Conservation (phyloP, 768 basidiomycete species). For the Botryobasidium botryosum region DNA sequence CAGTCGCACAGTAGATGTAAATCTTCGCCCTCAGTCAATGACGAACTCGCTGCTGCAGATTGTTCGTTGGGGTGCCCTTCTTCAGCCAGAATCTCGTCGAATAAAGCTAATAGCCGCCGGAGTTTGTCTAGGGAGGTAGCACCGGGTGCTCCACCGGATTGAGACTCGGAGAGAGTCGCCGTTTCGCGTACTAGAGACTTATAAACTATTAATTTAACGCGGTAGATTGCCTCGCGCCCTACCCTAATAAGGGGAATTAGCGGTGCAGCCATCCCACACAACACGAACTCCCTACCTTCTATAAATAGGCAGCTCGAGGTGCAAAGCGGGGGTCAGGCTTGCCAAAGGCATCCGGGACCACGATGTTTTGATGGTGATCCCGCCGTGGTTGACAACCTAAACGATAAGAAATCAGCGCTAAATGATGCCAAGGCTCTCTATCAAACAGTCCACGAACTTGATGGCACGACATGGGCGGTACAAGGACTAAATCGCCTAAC, state of each 20-base stretch:
- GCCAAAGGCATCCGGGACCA: slow-evolving; percentile 73
- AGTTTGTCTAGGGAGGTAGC: slow-evolving; percentile 12
- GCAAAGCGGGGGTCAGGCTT: slow-evolving; percentile 41
- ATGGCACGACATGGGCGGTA: slow-evolving; percentile 67
- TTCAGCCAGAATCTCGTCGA: slow-evolving; percentile 34
- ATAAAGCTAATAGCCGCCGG: slow-evolving; percentile 27
- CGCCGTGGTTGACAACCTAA: slow-evolving; percentile 42
- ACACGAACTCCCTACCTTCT: slow-evolving; percentile 33
- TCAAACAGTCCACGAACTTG: slow-evolving; percentile 39
- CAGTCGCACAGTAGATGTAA: slow-evolving; percentile 77
- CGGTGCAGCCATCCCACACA: neutral
- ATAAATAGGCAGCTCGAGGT: slow-evolving; percentile 65
- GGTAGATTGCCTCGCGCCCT: slow-evolving; percentile 65
- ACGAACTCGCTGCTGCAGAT: too few relatives aligned
- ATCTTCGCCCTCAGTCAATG: too few relatives aligned
- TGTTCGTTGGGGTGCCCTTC: slow-evolving; percentile 26
- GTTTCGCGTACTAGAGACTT: neutral
- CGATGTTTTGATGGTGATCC: slow-evolving; percentile 66
- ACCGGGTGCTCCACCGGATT: neutral
- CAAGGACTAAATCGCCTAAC: slow-evolving; percentile 61
- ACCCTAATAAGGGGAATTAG: slow-evolving; percentile 31
- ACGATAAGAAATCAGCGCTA: neutral
- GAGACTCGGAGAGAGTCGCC: neutral
- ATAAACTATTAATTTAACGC: slow-evolving; percentile 34
- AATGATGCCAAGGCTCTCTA: neutral